These are phyloP conservation scores for Scutellaria barbata DNA, from an alignment of 257 asterid species.

Conservation along the genomic window DNA sequence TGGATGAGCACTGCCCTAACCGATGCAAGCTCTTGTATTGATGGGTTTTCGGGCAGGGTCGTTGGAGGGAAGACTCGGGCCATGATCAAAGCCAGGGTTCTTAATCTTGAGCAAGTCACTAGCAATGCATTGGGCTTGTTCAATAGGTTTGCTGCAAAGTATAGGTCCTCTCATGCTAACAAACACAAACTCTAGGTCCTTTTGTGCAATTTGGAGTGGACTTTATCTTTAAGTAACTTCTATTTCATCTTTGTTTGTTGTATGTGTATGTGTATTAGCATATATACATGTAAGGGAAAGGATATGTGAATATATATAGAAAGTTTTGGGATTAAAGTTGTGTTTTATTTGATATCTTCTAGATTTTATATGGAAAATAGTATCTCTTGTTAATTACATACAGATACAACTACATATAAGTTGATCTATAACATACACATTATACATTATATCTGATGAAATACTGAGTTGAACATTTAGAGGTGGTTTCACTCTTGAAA, in stretches of 20 bases:
- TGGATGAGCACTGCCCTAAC: slow-evolving; percentile 69
- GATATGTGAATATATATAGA: slow-evolving; percentile 30
- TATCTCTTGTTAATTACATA: too few relatives aligned
- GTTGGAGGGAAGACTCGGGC: slow-evolving; percentile 53
- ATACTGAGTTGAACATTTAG: too few relatives aligned
- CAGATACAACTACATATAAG: too few relatives aligned
- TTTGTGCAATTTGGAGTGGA: slow-evolving; percentile 17
- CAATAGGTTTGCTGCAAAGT: slow-evolving; percentile 56
- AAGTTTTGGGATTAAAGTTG: slow-evolving; percentile 23
- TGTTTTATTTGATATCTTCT: not conserved
- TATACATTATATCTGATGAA: too few relatives aligned
- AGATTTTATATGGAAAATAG: too few relatives aligned
- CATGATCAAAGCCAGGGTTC: slow-evolving; percentile 55
- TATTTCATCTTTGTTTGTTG: slow-evolving; percentile 1
- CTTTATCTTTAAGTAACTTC: not conserved
- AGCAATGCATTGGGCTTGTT: slow-evolving; percentile 64
- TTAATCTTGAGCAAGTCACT: slow-evolving; percentile 60
- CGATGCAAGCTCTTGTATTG: slow-evolving; percentile 56
- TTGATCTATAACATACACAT: too few relatives aligned
- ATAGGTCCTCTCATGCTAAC: slow-evolving; percentile 35
- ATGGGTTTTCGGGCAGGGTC: slow-evolving; percentile 55
- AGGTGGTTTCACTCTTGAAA: too few relatives aligned
- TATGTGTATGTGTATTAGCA: too few relatives aligned
- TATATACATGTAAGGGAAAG: not conserved
- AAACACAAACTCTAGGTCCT: slow-evolving; percentile 26